Evolutionary conservation across 2,329 filamentous ascomycete genomes (phyloP), one percentile per base, ranked within the genome.

Genomic region (Trichothecium roseum): DNA sequence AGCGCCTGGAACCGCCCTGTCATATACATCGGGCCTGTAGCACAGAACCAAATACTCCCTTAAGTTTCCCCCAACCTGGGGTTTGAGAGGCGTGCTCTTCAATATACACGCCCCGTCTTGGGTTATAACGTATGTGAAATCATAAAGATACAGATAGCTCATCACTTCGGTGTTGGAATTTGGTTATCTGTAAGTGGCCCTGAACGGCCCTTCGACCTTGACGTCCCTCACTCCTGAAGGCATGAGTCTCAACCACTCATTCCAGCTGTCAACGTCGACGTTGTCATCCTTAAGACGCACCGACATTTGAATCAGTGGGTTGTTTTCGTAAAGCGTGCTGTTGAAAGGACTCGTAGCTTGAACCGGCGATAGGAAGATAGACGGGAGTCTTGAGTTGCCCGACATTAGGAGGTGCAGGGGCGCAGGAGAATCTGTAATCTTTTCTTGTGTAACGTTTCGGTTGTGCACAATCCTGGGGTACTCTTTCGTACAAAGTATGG

Each of bases 191-290:
- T 24, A 24, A 10, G 20, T 36, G 8, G 46, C 34, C 37, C 56
- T 50, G 36, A 60, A 69, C 15, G 68, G 66, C 3, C 67, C 67
- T 17, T 75, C 70, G 30, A 74, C 63, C 50, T 66, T 69, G 37
- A 74, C 59, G 39, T 74, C 70, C 44, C 58, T 65, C 43, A 75
- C 63, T 7, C 69, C 66, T 38, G 73, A 69, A 3, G 72, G 72
- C 63, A 76, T 70, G 46, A 69, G 56, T 16, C 72, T 65, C 42
- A 77, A 51, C 70, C 72, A 76, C 46, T 76, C 71, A 36, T 64
- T 59, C 71, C 72, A 74, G 37, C 55, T 64, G 34, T 75, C 69
- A 36, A 67, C 49, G 40, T 71, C 65, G 40, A 72, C 53, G 20
- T 60, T 60, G 17, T 71, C 68, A 28, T 73, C 69, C 3, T 60